These are phyloP conservation scores for Neckera pumila DNA, from an alignment of 225 moss, liverwort and hornwort genomes.

Conservation along the genomic window DNA sequence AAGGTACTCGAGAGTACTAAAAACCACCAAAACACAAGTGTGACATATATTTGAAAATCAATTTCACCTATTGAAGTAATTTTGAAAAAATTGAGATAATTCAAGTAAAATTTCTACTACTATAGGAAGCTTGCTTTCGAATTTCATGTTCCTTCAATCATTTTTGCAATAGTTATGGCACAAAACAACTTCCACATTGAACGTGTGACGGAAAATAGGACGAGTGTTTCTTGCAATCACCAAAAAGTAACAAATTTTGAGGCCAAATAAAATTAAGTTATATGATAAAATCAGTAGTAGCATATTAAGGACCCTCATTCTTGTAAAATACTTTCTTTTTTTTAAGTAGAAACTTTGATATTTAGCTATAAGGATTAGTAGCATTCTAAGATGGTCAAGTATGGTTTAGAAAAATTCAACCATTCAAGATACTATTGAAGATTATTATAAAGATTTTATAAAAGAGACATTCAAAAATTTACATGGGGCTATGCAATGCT, in stretches of 20 bases:
- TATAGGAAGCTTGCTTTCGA: too few species aligned
- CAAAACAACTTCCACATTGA: too few species aligned
- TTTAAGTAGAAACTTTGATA: rapidly evolving
- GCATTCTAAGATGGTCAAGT: background rate
- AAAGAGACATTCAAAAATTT: background rate
- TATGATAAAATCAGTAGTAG: background rate
- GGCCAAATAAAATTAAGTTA: background rate
- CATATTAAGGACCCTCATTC: background rate
- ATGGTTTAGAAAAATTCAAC: background rate
- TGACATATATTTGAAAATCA: too few species aligned
- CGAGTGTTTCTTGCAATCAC: too few species aligned
- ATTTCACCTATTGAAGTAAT: too few species aligned
- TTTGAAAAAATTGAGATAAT: too few species aligned
- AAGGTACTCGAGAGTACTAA: too few species aligned
- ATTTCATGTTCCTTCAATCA: too few species aligned
- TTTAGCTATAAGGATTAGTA: background rate
- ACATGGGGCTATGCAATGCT: rapidly evolving
- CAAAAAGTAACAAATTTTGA: background rate
- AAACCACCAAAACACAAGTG: too few species aligned
- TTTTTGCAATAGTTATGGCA: too few species aligned
- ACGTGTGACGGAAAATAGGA: too few species aligned
- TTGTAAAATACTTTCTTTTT: rapidly evolving
- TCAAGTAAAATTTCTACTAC: too few species aligned
- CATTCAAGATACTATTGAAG: background rate
- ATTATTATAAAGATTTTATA: background rate